Evolutionary conservation across 345 rosid genomes (phyloP).

Genomic region (Gossypium sturtianum): DNA sequence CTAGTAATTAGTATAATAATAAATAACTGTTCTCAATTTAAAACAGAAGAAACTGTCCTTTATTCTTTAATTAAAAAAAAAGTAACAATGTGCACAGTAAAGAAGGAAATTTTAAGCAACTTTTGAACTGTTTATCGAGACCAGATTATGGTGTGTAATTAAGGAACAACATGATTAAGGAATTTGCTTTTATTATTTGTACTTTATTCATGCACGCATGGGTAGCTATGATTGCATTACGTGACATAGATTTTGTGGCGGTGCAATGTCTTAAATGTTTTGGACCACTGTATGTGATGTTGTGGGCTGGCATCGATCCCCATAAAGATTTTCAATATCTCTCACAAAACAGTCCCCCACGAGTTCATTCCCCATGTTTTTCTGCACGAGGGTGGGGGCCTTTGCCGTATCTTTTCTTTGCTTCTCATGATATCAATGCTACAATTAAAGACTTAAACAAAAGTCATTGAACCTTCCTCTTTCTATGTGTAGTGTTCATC

Average conservation of each 20-base stretch:
- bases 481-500: conserved; percentile 11
- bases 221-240: conserved; percentile 3
- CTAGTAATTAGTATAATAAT: too few relatives aligned
- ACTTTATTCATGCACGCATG: conserved; percentile 24
- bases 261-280: neutral
- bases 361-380: conserved; percentile 17
- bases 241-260: conserved; percentile 13
- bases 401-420: neutral
- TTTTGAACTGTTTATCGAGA: neutral
- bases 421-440: neutral
- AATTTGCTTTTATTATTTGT: neutral
- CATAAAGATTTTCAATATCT: conserved; percentile 47
- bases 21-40: too few relatives aligned
- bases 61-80: too few relatives aligned
- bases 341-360: neutral
- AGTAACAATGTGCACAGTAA: neutral
- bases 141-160: neutral
- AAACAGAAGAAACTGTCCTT: too few relatives aligned
- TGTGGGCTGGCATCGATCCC: conserved; percentile 42
- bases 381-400: neutral
- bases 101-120: neutral
- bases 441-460: too few relatives aligned
- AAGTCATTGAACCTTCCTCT: neutral
- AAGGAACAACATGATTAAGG: conserved; percentile 10
- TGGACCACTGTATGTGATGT: neutral